phyloP scores from a whole-genome alignment of 345 rosid species.

The Nephelium lappaceum region DNA sequence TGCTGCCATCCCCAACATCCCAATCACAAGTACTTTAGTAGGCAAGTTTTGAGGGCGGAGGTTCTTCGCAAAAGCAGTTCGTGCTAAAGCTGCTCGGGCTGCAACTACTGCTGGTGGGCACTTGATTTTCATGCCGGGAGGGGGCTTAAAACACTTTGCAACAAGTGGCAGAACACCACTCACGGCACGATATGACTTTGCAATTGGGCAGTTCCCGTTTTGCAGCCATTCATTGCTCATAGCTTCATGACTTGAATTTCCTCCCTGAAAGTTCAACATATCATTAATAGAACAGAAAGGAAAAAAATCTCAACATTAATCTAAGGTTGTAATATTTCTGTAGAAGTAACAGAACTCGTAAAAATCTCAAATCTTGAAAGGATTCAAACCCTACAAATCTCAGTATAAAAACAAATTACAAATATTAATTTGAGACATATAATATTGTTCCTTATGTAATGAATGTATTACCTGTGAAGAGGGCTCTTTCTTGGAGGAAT shows the following conservation, averaged over 20 bases:
- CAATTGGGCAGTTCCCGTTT: conserved; percentile 90
- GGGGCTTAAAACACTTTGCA: conserved; percentile 79
- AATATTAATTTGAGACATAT: background rate
- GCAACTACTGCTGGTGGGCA: conserved; percentile 86
- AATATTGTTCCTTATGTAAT: background rate
- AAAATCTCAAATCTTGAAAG: too few species aligned
- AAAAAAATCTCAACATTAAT: background rate
- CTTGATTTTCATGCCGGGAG: conserved; percentile 63
- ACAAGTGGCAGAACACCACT: conserved; percentile 77
- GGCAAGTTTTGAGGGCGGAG: conserved; percentile 96
- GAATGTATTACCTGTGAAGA: conserved; percentile 61
- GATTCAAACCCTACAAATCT: background rate
- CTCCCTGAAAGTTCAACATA: conserved; percentile 54
- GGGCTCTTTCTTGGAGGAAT: conserved; percentile 64
- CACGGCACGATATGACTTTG: conserved; percentile 87
- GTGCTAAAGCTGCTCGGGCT: conserved; percentile 89
- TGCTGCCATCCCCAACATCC: conserved; percentile 93
- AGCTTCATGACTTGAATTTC: conserved; percentile 70
- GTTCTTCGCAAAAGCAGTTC: conserved; percentile 86
- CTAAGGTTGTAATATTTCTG: background rate
- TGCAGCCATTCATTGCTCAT: conserved; percentile 82
- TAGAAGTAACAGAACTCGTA: background rate
- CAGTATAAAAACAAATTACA: background rate
- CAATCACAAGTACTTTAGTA: conserved; percentile 74
- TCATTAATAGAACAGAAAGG: conserved; percentile 4